Percentiles rank a stretch among this genome's conserved stretches.
phyloP scores from a whole-genome alignment of 2,329 filamentous ascomycete genomes.

The Arthroderma sp. region DNA sequence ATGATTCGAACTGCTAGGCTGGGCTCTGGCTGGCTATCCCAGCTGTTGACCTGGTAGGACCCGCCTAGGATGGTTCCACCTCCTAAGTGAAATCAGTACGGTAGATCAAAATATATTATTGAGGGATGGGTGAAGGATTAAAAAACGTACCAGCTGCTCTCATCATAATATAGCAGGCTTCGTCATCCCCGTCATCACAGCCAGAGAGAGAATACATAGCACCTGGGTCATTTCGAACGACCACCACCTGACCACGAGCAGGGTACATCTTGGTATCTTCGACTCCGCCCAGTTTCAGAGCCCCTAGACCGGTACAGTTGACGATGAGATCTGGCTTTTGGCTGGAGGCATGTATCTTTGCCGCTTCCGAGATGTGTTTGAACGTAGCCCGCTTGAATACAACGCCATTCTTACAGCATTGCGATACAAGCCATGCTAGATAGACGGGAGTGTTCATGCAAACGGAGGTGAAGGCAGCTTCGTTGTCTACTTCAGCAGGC shows the following conservation, averaged over 20 bases:
- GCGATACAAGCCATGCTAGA: slow-evolving; percentile 69
- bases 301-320: slow-evolving; percentile 73
- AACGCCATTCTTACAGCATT: slow-evolving; percentile 64
- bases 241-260: slow-evolving; percentile 67
- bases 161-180: slow-evolving; percentile 71
- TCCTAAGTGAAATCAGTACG: slow-evolving; percentile 28
- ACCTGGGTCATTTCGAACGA: slow-evolving; percentile 67
- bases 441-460: slow-evolving; percentile 89
- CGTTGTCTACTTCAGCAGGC: slow-evolving; percentile 55
- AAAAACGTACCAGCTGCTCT: slow-evolving; percentile 42
- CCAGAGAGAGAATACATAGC: slow-evolving; percentile 60
- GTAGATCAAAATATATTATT: too few relatives aligned
- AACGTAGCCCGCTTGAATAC: slow-evolving; percentile 52
- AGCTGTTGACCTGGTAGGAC: slow-evolving; percentile 65
- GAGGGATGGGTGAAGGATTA: not conserved
- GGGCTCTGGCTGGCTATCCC: slow-evolving; percentile 67
- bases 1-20: slow-evolving; percentile 75
- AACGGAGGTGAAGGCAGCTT: slow-evolving; percentile 65
- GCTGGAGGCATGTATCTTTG: slow-evolving; percentile 46
- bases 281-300: slow-evolving; percentile 68
- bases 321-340: slow-evolving; percentile 55
- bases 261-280: slow-evolving; percentile 62
- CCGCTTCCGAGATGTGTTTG: slow-evolving; percentile 61
- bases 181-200: slow-evolving; percentile 59
- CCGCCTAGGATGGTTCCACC: slow-evolving; percentile 82